A percentile compares a stretch with the other conserved stretches of the same genome.
These are phyloP conservation scores for Taxillus chinensis DNA, from an alignment of 164 flowering plant species.

Conservation along the genomic window DNA sequence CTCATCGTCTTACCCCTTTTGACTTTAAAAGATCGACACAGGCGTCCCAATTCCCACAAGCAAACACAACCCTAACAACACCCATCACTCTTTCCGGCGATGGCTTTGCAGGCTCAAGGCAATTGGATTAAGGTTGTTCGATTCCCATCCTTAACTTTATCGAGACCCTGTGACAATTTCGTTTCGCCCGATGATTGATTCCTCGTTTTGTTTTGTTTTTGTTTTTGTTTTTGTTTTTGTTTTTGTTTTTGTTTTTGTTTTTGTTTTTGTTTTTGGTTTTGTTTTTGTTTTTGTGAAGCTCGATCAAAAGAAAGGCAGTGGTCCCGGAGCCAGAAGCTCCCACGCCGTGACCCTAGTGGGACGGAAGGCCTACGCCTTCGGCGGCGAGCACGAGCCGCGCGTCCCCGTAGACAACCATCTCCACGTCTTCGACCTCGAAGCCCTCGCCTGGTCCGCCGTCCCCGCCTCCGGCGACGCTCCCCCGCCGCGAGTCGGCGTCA, in stretches of 20 bases:
- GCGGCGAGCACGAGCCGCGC: conserved; percentile 79
- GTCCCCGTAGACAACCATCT: conserved; percentile 82
- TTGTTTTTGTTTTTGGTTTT: too few relatives aligned
- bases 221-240: background rate
- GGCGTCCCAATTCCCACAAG: too few relatives aligned
- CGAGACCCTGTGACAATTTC: background rate
- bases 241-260: background rate
- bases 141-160: background rate
- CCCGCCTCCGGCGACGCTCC: conserved; percentile 67
- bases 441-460: conserved; percentile 58
- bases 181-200: background rate
- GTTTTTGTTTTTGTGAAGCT: conserved; percentile 33
- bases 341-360: conserved; percentile 74
- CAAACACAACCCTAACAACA: background rate
- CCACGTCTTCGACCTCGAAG: conserved; percentile 57
- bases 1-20: too few relatives aligned
- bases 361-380: conserved; percentile 71
- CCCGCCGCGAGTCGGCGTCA: conserved; percentile 89
- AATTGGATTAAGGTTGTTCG: conserved; percentile 43
- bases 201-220: background rate
- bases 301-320: conserved; percentile 42
- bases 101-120: conserved; percentile 24
- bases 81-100: conserved; percentile 8
- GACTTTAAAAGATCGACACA: too few relatives aligned
- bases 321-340: conserved; percentile 90